Evolutionary conservation across 1,139 yeast genomes (phyloP).

Genomic region (Ogataea hybrid): DNA sequence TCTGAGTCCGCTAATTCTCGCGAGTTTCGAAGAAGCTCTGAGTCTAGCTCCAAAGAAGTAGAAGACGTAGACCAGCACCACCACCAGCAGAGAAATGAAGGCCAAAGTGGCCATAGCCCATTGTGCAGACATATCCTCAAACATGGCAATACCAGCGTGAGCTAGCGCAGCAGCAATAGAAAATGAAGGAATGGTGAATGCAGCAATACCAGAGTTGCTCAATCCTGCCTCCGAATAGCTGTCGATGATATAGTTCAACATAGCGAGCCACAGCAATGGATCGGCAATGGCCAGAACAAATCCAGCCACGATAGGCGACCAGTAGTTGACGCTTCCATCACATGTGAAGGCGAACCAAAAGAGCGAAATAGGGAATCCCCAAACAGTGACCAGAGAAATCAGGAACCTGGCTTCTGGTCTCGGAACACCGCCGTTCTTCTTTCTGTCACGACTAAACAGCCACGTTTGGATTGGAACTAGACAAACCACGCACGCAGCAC

Average conservation of each 20-base stretch:
- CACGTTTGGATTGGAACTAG: slow-evolving; percentile 32
- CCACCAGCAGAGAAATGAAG: slow-evolving; percentile 41
- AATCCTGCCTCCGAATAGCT: slow-evolving; percentile 42
- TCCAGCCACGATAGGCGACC: slow-evolving; percentile 36
- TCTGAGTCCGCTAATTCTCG: slow-evolving; percentile 26
- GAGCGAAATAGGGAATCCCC: slow-evolving; percentile 35
- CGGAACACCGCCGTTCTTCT: slow-evolving; percentile 41
- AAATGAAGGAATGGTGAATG: slow-evolving; percentile 50
- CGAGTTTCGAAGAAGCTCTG: slow-evolving; percentile 43
- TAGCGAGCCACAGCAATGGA: slow-evolving; percentile 47
- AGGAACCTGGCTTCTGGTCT: slow-evolving; percentile 42
- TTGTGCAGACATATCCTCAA: slow-evolving; percentile 43
- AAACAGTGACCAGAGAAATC: slow-evolving; percentile 31
- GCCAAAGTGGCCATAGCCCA: slow-evolving; percentile 53
- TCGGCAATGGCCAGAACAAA: slow-evolving; percentile 45
- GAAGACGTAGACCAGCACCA: slow-evolving; percentile 49
- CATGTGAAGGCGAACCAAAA: slow-evolving; percentile 35
- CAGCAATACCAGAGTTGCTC: slow-evolving; percentile 53
- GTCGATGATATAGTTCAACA: slow-evolving; percentile 49
- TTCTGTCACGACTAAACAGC: slow-evolving; percentile 35
- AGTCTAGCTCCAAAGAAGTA: slow-evolving; percentile 43
- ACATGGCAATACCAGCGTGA: slow-evolving; percentile 50
- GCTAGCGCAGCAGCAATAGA: slow-evolving; percentile 53
- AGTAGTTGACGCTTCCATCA: slow-evolving; percentile 29
- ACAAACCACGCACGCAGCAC: slow-evolving; percentile 28